phyloP scores from a whole-genome alignment of 441 rosid species.

The Gossypium trilobum region DNA sequence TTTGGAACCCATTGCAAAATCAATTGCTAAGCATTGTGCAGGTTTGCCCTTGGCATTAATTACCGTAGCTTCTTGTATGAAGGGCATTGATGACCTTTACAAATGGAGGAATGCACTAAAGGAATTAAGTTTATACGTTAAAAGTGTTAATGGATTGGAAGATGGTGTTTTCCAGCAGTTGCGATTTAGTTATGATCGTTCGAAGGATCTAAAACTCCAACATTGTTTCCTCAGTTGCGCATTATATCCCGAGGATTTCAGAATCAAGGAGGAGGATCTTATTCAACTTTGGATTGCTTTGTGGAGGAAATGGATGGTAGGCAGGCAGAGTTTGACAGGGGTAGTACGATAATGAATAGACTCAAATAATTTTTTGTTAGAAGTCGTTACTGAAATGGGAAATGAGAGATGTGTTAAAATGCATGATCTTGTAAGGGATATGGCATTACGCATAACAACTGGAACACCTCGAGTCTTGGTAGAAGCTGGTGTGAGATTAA shows the following conservation, averaged over 20 bases:
- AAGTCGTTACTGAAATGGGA: neutral
- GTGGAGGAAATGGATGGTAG: no score
- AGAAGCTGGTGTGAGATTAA: neutral
- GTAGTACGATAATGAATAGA: no score
- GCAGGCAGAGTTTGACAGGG: no score
- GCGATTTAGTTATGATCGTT: neutral
- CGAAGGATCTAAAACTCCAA: neutral
- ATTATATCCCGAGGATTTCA: neutral
- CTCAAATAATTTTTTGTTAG: neutral
- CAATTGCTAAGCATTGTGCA: neutral
- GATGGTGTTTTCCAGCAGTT: neutral
- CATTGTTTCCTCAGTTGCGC: neutral
- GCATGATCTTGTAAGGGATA: conserved; percentile 3
- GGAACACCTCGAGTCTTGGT: neutral
- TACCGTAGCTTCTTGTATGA: neutral
- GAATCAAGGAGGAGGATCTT: neutral
- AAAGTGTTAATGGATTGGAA: neutral
- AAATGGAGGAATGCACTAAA: neutral
- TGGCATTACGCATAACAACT: neutral
- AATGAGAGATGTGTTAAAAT: neutral
- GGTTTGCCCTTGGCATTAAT: neutral
- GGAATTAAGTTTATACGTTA: conserved; percentile 18
- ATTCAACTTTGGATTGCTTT: neutral
- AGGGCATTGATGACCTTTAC: neutral
- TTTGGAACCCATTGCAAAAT: neutral